Conservation (phyloP, 179 eudicot species). For the Drosera spatulata region DNA sequence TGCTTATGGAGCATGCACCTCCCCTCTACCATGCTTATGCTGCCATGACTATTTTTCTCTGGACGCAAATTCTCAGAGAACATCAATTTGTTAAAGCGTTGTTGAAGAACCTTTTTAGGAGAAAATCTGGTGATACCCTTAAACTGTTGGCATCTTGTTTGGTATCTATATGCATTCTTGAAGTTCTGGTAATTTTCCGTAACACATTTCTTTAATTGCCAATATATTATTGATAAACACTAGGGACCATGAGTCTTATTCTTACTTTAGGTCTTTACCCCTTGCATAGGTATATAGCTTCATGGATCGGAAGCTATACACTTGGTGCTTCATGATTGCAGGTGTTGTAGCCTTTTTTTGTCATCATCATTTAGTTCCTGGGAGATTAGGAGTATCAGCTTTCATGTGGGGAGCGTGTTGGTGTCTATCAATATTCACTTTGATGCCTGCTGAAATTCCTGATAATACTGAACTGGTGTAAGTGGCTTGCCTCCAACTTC, state of each 20-base stretch:
- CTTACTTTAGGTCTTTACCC: slow-evolving; percentile 6
- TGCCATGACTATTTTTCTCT: slow-evolving; percentile 88
- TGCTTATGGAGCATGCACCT: slow-evolving; percentile 73
- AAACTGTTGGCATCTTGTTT: slow-evolving; percentile 40
- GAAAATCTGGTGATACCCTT: slow-evolving; percentile 23
- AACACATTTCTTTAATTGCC: slow-evolving; percentile 1
- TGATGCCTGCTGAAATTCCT: slow-evolving; percentile 98
- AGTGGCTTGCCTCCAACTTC: slow-evolving; percentile 16
- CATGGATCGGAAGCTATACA: slow-evolving; percentile 82
- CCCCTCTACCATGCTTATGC: slow-evolving; percentile 83
- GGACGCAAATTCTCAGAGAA: slow-evolving; percentile 79
- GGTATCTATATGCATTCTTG: slow-evolving; percentile 64
- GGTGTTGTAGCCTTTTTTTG: slow-evolving; percentile 52
- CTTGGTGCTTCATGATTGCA: slow-evolving; percentile 65
- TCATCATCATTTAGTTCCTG: slow-evolving; percentile 40
- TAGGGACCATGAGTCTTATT: slow-evolving; percentile 6
- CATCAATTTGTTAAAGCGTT: slow-evolving; percentile 54
- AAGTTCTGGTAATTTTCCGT: slow-evolving; percentile 50
- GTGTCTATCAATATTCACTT: slow-evolving; percentile 73
- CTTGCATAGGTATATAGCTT: slow-evolving; percentile 75
- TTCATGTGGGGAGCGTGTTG: slow-evolving; percentile 70
- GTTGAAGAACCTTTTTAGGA: slow-evolving; percentile 40
- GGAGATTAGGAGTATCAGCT: slow-evolving; percentile 48
- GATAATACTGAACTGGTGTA: slow-evolving; percentile 89
- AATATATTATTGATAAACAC: background rate